Conservation (phyloP, 1,284 basidiomycete genomes). For the Sphaerobolus stellatus region DNA sequence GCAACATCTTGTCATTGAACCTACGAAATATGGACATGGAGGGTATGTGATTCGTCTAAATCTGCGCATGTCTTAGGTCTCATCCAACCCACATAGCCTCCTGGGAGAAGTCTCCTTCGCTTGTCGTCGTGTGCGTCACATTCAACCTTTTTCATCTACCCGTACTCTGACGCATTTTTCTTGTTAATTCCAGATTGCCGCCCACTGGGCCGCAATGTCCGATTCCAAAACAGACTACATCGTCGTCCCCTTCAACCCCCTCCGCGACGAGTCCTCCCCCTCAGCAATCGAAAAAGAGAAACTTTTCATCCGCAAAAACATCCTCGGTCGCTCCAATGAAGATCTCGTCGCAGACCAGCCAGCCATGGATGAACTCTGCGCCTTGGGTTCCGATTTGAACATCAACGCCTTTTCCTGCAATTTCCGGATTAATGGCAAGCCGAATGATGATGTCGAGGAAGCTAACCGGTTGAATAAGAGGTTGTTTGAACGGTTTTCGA, state of each 20-base stretch:
- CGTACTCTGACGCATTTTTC: neutral
- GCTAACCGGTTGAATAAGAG: constrained; percentile 44
- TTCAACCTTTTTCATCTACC: constrained; percentile 7
- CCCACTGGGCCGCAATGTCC: constrained; percentile 43
- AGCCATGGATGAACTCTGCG: constrained; percentile 32
- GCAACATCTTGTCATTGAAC: constrained; percentile 36
- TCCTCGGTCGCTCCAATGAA: constrained; percentile 33
- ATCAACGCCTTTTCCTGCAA: constrained; percentile 50
- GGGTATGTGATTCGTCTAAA: constrained; percentile 34
- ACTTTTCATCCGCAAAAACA: constrained; percentile 37
- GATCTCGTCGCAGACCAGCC: constrained; percentile 34
- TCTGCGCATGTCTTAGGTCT: no score
- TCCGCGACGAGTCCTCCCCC: constrained; percentile 27
- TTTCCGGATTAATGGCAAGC: constrained; percentile 35
- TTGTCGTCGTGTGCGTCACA: constrained; percentile 28
- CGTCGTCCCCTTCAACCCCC: constrained; percentile 38
- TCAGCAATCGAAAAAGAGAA: constrained; percentile 32
- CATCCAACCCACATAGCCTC: no score
- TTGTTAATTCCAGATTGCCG: constrained; percentile 26
- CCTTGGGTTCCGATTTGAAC: constrained; percentile 43
- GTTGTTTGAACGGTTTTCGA: constrained; percentile 40
- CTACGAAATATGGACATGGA: constrained; percentile 32
- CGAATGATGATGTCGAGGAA: constrained; percentile 43
- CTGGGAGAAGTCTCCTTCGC: constrained; percentile 42
- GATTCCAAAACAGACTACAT: constrained; percentile 30